Conservation (phyloP, 805 yeast species). For the Lachancea sp. region DNA sequence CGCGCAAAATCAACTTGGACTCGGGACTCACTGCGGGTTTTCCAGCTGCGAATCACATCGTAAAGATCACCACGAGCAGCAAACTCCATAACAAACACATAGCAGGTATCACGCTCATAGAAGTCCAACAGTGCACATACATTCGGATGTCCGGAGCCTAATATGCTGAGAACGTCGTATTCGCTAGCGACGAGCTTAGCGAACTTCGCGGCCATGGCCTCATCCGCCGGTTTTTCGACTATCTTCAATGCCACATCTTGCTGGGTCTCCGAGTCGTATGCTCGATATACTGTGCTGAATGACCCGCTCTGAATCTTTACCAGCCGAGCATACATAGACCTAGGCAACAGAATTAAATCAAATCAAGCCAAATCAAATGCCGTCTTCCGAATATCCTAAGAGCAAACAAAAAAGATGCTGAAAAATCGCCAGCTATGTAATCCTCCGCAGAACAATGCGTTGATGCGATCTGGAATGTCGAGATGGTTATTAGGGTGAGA, state of each 20-base stretch:
- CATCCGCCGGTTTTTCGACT: constrained; percentile 18
- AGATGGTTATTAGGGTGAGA: no score
- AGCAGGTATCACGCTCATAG: constrained; percentile 48
- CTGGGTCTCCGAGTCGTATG: constrained; percentile 18
- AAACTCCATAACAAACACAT: constrained; percentile 58
- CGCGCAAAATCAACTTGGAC: constrained; percentile 29
- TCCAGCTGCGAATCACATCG: constrained; percentile 37
- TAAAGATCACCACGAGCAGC: constrained; percentile 63
- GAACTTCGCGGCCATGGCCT: constrained; percentile 10
- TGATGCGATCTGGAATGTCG: no score
- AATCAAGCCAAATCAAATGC: no score
- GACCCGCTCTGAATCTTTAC: constrained; percentile 27
- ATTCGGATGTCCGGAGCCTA: constrained; percentile 42
- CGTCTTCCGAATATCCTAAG: no score
- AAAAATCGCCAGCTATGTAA: no score
- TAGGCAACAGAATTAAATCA: background rate
- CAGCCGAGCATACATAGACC: constrained; percentile 8
- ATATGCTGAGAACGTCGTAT: constrained; percentile 32
- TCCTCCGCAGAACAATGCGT: no score
- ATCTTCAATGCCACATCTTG: constrained; percentile 29
- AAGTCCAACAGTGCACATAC: constrained; percentile 53
- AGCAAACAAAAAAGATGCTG: no score
- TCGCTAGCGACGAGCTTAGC: constrained; percentile 20
- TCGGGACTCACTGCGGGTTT: constrained; percentile 8
- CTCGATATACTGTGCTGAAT: constrained; percentile 31